Conservation (phyloP, 305 asterid species). For the Striga hermonthica region DNA sequence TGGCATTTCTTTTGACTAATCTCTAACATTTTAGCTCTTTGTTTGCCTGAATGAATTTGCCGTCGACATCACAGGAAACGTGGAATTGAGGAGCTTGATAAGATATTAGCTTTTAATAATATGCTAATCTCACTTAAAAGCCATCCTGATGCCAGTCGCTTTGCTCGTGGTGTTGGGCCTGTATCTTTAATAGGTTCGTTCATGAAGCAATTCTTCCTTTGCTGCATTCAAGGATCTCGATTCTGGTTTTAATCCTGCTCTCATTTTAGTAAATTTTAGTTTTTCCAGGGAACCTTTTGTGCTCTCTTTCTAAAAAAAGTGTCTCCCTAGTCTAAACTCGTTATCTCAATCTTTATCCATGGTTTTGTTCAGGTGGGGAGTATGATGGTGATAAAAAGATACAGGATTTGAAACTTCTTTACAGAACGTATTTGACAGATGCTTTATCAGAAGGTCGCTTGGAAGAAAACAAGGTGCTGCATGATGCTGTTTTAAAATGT, state of each 20-base stretch:
- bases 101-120: slow-evolving; percentile 70
- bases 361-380: slow-evolving; percentile 65
- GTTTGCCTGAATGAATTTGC: slow-evolving; percentile 21
- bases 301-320: slow-evolving; percentile 12
- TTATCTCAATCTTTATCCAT: slow-evolving; percentile 32
- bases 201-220: slow-evolving; percentile 18
- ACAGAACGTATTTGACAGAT: slow-evolving; percentile 64
- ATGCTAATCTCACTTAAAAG: slow-evolving; percentile 62
- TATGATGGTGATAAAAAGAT: slow-evolving; percentile 75
- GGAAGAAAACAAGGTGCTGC: slow-evolving; percentile 82
- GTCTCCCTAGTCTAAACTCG: slow-evolving; percentile 26
- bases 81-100: slow-evolving; percentile 74
- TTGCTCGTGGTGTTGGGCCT: slow-evolving; percentile 87
- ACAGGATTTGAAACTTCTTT: slow-evolving; percentile 81
- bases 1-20: slow-evolving; percentile 8
- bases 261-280: slow-evolving; percentile 24
- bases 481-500: slow-evolving; percentile 2
- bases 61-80: slow-evolving; percentile 47
- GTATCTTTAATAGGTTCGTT: slow-evolving; percentile 67
- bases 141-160: slow-evolving; percentile 77
- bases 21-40: background rate
- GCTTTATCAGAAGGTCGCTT: slow-evolving; percentile 79
- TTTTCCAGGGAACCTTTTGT: slow-evolving; percentile 12
- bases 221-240: slow-evolving; percentile 18
- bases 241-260: slow-evolving; percentile 22